Evolutionary conservation across 176 grass and related monocot species (phyloP).

Genomic region (Elymus sibiricus): DNA sequence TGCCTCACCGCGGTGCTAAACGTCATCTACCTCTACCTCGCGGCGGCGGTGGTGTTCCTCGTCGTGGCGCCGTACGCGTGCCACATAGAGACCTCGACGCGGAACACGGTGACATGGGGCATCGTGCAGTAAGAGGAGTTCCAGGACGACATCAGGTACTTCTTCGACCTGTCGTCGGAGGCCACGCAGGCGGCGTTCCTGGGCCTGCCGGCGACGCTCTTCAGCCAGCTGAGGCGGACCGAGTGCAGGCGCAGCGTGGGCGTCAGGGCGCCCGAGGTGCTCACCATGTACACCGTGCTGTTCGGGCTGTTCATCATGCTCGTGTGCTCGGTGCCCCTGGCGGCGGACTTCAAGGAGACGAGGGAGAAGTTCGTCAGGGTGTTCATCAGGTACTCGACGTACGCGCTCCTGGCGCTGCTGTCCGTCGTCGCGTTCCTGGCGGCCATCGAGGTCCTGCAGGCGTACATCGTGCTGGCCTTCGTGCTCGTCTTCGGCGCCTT

Average conservation of each 20-base stretch:
- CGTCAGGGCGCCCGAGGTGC: neutral
- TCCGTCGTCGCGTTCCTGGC: neutral
- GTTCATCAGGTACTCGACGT: constrained; percentile 7
- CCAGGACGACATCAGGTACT: neutral
- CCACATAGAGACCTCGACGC: neutral
- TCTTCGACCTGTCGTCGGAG: constrained; percentile 6
- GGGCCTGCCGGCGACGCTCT: constrained; percentile 15
- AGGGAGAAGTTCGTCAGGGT: constrained; percentile 5
- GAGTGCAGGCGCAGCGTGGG: neutral
- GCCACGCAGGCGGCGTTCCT: neutral
- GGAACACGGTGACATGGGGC: neutral
- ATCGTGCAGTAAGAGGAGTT: constrained; percentile 9
- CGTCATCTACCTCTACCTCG: neutral
- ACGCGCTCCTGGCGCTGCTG: neutral
- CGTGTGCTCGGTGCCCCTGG: constrained; percentile 4
- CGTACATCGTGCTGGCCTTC: neutral
- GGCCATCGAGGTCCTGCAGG: neutral
- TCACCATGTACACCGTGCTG: constrained; percentile 3
- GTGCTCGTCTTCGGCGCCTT: neutral
- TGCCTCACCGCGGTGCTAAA: constrained; percentile 1
- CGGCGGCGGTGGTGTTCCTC: neutral
- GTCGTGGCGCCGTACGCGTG: neutral
- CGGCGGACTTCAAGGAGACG: neutral
- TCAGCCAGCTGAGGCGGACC: constrained; percentile 7
- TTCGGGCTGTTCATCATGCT: constrained; percentile 23